Conservation (phyloP, 495 filamentous ascomycete species). For the Xylaria telfairii region DNA sequence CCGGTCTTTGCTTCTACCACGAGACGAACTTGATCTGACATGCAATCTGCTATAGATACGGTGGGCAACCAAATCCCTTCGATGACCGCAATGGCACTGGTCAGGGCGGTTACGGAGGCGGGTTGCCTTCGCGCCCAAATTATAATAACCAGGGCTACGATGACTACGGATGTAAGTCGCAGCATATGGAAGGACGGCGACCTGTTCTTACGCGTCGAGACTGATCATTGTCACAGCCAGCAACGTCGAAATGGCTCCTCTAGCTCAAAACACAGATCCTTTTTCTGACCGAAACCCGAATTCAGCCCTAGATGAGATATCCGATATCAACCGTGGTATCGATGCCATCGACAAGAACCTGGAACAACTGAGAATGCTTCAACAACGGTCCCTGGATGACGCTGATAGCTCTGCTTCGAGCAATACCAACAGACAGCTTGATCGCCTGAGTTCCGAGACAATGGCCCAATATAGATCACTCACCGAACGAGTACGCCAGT, state of each 20-base stretch:
- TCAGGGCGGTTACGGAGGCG: slow-evolving; percentile 41
- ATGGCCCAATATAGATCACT: slow-evolving; percentile 81
- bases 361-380: slow-evolving; percentile 61
- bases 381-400: slow-evolving; percentile 65
- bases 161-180: slow-evolving; percentile 55
- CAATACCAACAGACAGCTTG: slow-evolving; percentile 62
- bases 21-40: slow-evolving; percentile 34
- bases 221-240: slow-evolving; percentile 41
- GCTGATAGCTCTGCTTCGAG: slow-evolving; percentile 58
- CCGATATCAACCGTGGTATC: slow-evolving; percentile 76
- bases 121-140: slow-evolving; percentile 46
- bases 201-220: slow-evolving; percentile 23
- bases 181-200: background rate
- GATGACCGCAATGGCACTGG: slow-evolving; percentile 49
- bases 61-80: slow-evolving; percentile 57
- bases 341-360: slow-evolving; percentile 73
- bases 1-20: background rate
- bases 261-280: slow-evolving; percentile 54
- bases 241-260: slow-evolving; percentile 69
- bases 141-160: slow-evolving; percentile 52
- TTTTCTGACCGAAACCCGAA: slow-evolving; percentile 64
- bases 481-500: slow-evolving; percentile 71
- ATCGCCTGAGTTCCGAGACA: slow-evolving; percentile 68
- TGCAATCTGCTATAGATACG: slow-evolving; percentile 44
- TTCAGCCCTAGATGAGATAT: slow-evolving; percentile 81